These are phyloP conservation scores for Aristolochia fimbriata DNA, from an alignment of 164 flowering plant genomes.

Conservation along the genomic window DNA sequence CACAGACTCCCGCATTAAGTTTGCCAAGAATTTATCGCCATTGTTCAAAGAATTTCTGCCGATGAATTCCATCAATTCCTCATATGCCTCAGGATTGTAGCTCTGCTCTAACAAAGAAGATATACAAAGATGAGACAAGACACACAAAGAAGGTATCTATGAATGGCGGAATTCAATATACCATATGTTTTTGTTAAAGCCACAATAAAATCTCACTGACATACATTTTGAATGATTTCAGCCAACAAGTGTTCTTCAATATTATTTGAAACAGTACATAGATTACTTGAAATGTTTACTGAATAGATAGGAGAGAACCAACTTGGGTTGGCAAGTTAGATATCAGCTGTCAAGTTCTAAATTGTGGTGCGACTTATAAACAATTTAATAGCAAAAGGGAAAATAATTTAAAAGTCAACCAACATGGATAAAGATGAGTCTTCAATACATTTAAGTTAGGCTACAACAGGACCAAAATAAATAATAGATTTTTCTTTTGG, in stretches of 20 bases:
- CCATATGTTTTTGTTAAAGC: not conserved
- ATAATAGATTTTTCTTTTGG: too few relatives aligned
- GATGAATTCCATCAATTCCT: constrained; percentile 66
- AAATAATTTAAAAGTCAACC: too few relatives aligned
- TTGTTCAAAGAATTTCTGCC: constrained; percentile 53
- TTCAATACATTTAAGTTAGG: too few relatives aligned
- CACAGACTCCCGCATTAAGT: constrained; percentile 72
- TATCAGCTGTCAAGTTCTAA: too few relatives aligned
- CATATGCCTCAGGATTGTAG: constrained; percentile 72
- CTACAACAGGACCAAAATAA: too few relatives aligned
- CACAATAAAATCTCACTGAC: not conserved
- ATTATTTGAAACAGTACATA: not conserved
- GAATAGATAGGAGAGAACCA: not conserved
- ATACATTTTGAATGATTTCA: not conserved
- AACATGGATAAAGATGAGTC: too few relatives aligned
- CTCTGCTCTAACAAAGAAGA: constrained; percentile 48
- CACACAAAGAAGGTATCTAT: constrained; percentile 5
- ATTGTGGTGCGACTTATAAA: too few relatives aligned
- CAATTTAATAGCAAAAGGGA: too few relatives aligned
- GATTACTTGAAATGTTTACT: not conserved
- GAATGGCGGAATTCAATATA: not conserved
- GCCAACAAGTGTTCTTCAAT: not conserved
- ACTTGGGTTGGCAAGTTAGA: too few relatives aligned
- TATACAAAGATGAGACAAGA: not conserved
- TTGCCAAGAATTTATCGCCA: constrained; percentile 74